phyloP scores from a whole-genome alignment of 176 grass and related monocot species.

The Pontederia crassipes region DNA sequence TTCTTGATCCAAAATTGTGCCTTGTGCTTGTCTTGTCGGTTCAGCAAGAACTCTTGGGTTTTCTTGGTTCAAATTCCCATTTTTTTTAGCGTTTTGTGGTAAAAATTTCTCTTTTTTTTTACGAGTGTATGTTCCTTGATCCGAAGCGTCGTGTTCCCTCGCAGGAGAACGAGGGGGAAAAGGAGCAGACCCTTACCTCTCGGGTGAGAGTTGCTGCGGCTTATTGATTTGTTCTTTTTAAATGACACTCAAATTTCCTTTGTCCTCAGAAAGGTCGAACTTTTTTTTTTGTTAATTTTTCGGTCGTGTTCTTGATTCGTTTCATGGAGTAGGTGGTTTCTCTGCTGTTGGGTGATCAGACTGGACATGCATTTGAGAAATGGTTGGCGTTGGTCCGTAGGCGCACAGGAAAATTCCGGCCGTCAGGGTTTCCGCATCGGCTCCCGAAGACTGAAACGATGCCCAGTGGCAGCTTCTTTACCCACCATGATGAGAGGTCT shows the following conservation, averaged over 20 bases:
- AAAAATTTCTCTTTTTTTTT: no score
- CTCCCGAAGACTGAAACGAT: conserved; percentile 53
- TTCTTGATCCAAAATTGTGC: no score
- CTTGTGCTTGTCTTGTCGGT: no score
- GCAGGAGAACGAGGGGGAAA: no score
- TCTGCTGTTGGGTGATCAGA: conserved; percentile 52
- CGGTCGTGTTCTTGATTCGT: no score
- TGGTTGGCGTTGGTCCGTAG: conserved; percentile 81
- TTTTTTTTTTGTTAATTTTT: conserved; percentile 12
- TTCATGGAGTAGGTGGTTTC: conserved; percentile 51
- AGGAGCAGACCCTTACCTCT: no score
- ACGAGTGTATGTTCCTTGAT: no score
- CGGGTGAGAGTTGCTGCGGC: no score
- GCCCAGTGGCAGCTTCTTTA: conserved; percentile 52
- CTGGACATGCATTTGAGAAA: conserved; percentile 62
- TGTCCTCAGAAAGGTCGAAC: not conserved
- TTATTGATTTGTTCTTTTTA: conserved; percentile 7
- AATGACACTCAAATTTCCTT: not conserved
- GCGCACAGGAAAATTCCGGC: conserved; percentile 45
- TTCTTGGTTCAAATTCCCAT: no score
- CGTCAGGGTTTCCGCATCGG: conserved; percentile 64
- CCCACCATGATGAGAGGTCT: conserved; percentile 40
- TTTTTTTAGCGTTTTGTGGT: no score
- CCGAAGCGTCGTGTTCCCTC: no score
- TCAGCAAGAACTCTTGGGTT: no score